Percentiles rank a stretch among this genome's conserved stretches.
Evolutionary conservation across 2,329 filamentous ascomycete genomes (phyloP).

Genomic region (Mycosphaerella sp.): DNA sequence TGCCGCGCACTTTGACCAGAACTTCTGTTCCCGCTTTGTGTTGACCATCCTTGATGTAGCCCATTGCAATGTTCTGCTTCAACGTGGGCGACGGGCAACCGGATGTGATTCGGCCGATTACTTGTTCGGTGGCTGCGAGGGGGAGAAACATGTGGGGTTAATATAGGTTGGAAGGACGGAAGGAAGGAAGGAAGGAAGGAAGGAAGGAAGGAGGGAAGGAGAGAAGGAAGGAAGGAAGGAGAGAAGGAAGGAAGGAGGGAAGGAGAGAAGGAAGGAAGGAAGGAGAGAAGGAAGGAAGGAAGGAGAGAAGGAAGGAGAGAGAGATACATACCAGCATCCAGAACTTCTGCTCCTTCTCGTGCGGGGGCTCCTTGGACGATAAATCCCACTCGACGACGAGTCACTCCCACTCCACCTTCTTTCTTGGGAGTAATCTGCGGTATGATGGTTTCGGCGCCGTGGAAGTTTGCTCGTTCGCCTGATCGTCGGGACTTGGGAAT

Average conservation of each 20-base stretch:
- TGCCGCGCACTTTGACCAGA: constrained; percentile 69
- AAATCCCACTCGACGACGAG: constrained; percentile 70
- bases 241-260: too few relatives aligned
- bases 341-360: constrained; percentile 76
- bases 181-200: too few relatives aligned
- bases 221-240: too few relatives aligned
- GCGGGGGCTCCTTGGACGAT: constrained; percentile 80
- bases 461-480: constrained; percentile 59
- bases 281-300: too few relatives aligned
- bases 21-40: constrained; percentile 83
- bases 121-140: constrained; percentile 45
- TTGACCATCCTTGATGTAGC: constrained; percentile 71
- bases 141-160: background rate
- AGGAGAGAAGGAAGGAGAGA: background rate
- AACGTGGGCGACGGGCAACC: constrained; percentile 84
- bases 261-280: too few relatives aligned
- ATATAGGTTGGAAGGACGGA: too few relatives aligned
- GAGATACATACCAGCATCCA: constrained; percentile 41
- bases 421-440: constrained; percentile 56
- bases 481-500: constrained; percentile 70
- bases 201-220: too few relatives aligned
- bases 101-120: constrained; percentile 76
- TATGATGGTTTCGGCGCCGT: constrained; percentile 72
- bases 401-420: constrained; percentile 48
- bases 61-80: constrained; percentile 93